Evolutionary conservation across 2,329 filamentous ascomycete species (phyloP).

Genomic region (Hymenoscyphus repandus): DNA sequence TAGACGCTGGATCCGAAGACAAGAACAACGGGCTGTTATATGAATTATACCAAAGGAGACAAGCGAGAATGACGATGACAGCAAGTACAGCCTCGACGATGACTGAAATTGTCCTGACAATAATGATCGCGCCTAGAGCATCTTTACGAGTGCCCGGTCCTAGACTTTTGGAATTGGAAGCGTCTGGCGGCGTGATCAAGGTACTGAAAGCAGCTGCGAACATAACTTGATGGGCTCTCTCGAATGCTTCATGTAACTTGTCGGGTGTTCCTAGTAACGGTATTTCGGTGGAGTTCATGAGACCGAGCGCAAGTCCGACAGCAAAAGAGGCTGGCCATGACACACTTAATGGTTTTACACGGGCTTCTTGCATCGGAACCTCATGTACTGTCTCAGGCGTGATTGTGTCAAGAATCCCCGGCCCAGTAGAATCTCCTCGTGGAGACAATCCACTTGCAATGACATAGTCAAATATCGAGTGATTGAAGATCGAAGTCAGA

Average conservation of each 20-base stretch:
- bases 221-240: conserved; percentile 37
- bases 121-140: conserved; percentile 12
- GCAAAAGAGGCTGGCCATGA: conserved; percentile 28
- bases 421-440: too few relatives aligned
- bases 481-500: conserved; percentile 32
- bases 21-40: conserved; percentile 19
- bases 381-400: conserved; percentile 15
- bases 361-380: conserved; percentile 20
- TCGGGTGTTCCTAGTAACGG: conserved; percentile 33
- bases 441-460: conserved; percentile 25
- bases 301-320: conserved; percentile 35
- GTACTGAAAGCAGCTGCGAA: conserved; percentile 32
- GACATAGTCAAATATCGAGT: conserved; percentile 34
- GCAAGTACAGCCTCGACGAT: conserved; percentile 25
- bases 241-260: conserved; percentile 32
- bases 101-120: conserved; percentile 24
- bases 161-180: too few relatives aligned
- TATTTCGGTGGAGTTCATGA: conserved; percentile 17
- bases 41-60: conserved; percentile 17
- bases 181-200: not conserved
- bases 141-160: not conserved
- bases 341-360: conserved; percentile 12
- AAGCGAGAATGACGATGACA: conserved; percentile 16
- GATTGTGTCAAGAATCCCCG: not conserved
- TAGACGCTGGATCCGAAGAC: conserved; percentile 25